phyloP scores from a whole-genome alignment of 805 yeast species.

The Saccharomyces paradoxus region DNA sequence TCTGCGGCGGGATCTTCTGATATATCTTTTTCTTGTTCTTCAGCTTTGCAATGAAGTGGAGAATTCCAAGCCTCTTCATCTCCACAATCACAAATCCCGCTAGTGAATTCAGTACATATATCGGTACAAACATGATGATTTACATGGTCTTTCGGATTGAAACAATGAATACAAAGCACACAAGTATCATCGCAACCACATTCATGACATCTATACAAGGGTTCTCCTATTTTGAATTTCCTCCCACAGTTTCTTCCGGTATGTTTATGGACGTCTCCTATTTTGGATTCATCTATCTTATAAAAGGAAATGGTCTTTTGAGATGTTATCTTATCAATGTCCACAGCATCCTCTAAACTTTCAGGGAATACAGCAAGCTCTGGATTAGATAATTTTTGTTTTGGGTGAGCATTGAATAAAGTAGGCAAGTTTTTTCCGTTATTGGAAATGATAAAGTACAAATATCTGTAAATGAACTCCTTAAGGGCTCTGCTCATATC shows the following conservation, averaged over 20 bases:
- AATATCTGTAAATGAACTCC: slow-evolving; percentile 19
- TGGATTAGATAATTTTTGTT: slow-evolving; percentile 5
- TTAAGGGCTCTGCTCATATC: slow-evolving; percentile 22
- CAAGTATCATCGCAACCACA: slow-evolving; percentile 76
- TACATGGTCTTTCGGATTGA: slow-evolving; percentile 58
- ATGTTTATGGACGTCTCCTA: slow-evolving; percentile 32
- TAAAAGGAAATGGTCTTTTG: slow-evolving; percentile 12
- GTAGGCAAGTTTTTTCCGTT: slow-evolving; percentile 32
- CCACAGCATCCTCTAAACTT: slow-evolving; percentile 14
- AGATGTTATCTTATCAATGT: slow-evolving; percentile 7
- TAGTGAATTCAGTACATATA: slow-evolving; percentile 38
- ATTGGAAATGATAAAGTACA: slow-evolving; percentile 31
- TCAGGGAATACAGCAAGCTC: slow-evolving; percentile 11
- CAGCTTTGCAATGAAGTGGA: slow-evolving; percentile 43
- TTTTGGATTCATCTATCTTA: slow-evolving; percentile 9
- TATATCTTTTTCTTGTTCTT: slow-evolving; percentile 10
- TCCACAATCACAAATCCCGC: slow-evolving; percentile 70
- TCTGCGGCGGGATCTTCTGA: slow-evolving; percentile 33
- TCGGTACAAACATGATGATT: slow-evolving; percentile 56
- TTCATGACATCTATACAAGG: slow-evolving; percentile 63
- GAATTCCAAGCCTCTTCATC: slow-evolving; percentile 56
- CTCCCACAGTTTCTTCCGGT: slow-evolving; percentile 62
- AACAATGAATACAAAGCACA: slow-evolving; percentile 67
- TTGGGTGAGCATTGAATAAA: slow-evolving; percentile 24
- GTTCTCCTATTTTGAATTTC: slow-evolving; percentile 51